Evolutionary conservation across 176 grass and related monocot species (phyloP).

Genomic region (Phoenix roebelenii): DNA sequence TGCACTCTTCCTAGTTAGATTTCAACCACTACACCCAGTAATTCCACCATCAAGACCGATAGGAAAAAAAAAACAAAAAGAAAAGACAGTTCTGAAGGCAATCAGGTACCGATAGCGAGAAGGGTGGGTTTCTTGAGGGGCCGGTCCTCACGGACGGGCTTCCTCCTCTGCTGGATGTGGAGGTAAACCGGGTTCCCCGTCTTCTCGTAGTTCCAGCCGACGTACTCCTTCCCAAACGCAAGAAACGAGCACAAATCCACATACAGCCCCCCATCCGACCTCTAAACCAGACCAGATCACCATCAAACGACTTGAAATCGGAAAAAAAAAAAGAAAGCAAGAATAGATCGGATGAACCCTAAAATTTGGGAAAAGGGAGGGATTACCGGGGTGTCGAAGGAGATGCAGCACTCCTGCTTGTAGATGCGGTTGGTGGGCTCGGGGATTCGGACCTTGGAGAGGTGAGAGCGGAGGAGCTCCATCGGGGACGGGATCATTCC

Average conservation of each 20-base stretch:
- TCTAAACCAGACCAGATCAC: constrained; percentile 29
- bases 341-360: neutral
- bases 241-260: constrained; percentile 90
- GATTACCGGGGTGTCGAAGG: constrained; percentile 78
- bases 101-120: constrained; percentile 67
- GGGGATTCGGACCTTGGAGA: constrained; percentile 86
- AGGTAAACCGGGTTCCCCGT: constrained; percentile 76
- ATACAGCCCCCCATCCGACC: constrained; percentile 65
- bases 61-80: neutral
- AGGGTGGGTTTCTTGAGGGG: constrained; percentile 86
- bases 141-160: constrained; percentile 58
- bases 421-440: constrained; percentile 86
- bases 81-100: neutral
- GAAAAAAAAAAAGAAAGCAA: neutral
- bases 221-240: constrained; percentile 71
- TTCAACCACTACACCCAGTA: no score
- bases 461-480: constrained; percentile 82
- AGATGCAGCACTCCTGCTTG: constrained; percentile 96
- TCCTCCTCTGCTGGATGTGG: constrained; percentile 67
- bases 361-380: neutral
- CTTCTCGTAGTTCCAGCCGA: constrained; percentile 81
- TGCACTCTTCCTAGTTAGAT: no score
- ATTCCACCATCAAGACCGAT: neutral
- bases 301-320: neutral
- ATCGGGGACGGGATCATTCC: constrained; percentile 30